phyloP scores from a whole-genome alignment of 805 yeast species.

The Wickerhamomyces bisporus region DNA sequence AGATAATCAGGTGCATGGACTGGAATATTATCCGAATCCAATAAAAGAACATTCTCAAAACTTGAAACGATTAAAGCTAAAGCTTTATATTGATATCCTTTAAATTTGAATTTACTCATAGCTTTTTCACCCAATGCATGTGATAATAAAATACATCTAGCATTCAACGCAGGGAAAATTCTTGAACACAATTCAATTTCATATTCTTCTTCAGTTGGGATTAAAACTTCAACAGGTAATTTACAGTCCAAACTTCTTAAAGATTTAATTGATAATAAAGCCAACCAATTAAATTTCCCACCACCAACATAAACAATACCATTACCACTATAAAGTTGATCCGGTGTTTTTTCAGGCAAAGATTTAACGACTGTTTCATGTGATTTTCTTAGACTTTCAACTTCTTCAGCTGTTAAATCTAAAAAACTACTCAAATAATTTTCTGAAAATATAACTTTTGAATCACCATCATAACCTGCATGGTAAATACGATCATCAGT shows the following conservation, averaged over 20 bases:
- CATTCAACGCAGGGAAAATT: conserved; percentile 57
- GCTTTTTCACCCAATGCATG: conserved; percentile 56
- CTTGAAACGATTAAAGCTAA: conserved; percentile 66
- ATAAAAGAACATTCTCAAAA: conserved; percentile 65
- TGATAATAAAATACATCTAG: conserved; percentile 58
- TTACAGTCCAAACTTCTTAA: conserved; percentile 44
- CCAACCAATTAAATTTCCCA: conserved; percentile 52
- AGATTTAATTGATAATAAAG: conserved; percentile 43
- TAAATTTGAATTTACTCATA: conserved; percentile 43
- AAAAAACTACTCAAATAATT: conserved; percentile 46
- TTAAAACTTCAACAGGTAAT: conserved; percentile 67
- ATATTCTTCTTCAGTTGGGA: conserved; percentile 62
- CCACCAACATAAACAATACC: conserved; percentile 67
- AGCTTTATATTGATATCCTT: conserved; percentile 62
- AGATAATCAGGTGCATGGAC: conserved; percentile 56
- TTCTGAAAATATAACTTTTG: conserved; percentile 44
- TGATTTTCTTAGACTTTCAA: conserved; percentile 38
- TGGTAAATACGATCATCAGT: conserved; percentile 45
- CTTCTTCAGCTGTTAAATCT: conserved; percentile 38
- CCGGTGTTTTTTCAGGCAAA: conserved; percentile 45
- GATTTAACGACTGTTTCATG: conserved; percentile 41
- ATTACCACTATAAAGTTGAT: conserved; percentile 41
- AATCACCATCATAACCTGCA: conserved; percentile 42
- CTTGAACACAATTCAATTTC: conserved; percentile 60
- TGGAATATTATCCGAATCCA: conserved; percentile 73